phyloP scores from a whole-genome alignment of 2,329 filamentous ascomycete genomes.

The Cladophialophora exuberans region DNA sequence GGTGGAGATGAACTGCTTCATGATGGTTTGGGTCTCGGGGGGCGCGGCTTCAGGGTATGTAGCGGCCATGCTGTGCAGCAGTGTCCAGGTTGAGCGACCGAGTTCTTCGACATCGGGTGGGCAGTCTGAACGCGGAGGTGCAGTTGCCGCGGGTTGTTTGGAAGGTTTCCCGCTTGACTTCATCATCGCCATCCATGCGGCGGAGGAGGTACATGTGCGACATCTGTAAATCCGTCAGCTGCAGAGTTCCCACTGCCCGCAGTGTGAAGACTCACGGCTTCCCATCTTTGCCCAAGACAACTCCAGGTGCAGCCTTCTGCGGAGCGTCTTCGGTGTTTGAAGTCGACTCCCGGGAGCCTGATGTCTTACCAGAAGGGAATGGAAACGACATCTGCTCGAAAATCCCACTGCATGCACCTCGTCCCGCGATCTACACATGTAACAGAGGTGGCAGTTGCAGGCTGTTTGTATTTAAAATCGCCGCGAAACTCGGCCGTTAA shows the following conservation, averaged over 20 bases:
- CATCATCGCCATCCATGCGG: constrained; percentile 51
- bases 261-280: constrained; percentile 48
- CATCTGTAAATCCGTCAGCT: constrained; percentile 41
- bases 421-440: neutral
- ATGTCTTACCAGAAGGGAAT: constrained; percentile 5
- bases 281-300: constrained; percentile 54
- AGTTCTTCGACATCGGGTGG: constrained; percentile 88
- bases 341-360: constrained; percentile 18
- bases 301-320: constrained; percentile 47
- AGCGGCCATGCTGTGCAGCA: constrained; percentile 89
- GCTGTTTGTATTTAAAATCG: neutral
- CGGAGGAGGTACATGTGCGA: constrained; percentile 52
- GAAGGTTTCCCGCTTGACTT: constrained; percentile 38
- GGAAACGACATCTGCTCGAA: constrained; percentile 25
- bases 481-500: neutral
- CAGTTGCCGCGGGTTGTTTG: constrained; percentile 29
- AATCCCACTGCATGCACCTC: neutral
- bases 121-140: constrained; percentile 61
- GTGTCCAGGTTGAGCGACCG: constrained; percentile 87
- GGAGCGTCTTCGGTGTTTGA: constrained; percentile 18
- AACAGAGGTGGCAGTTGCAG: neutral
- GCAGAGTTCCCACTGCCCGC: neutral
- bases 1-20: constrained; percentile 74
- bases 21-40: constrained; percentile 71
- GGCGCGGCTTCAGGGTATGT: constrained; percentile 76